Conservation (phyloP, 495 filamentous ascomycete genomes). For the Paragyromitra xinjiangensis region DNA sequence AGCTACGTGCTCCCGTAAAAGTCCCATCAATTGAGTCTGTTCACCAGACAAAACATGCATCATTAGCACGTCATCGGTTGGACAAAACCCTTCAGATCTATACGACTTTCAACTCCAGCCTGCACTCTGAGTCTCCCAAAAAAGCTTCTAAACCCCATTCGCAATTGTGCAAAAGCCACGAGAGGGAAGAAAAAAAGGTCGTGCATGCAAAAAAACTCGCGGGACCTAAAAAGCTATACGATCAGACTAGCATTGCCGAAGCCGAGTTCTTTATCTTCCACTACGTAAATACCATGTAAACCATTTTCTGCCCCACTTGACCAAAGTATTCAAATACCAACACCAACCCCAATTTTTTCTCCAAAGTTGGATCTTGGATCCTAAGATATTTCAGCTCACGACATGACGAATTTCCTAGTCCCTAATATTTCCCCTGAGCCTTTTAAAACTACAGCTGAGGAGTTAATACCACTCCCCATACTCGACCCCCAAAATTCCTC, state of each 20-base stretch:
- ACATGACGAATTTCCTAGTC: not conserved
- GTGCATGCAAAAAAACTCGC: not conserved
- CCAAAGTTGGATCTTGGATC: not conserved
- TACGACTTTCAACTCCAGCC: not conserved
- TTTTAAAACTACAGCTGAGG: not conserved
- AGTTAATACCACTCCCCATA: not conserved
- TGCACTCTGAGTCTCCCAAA: not conserved
- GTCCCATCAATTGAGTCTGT: not conserved
- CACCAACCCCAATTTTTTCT: not conserved
- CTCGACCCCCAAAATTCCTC: not conserved
- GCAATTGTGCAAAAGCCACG: not conserved
- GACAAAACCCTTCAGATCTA: no score
- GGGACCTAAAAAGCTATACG: not conserved
- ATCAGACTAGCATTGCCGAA: not conserved
- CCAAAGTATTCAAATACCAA: not conserved
- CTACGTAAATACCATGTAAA: constrained; percentile 12
- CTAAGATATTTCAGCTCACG: not conserved
- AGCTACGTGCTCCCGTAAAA: no score
- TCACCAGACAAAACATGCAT: not conserved
- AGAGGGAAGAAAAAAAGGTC: not conserved
- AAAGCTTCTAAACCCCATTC: not conserved
- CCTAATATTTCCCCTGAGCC: not conserved
- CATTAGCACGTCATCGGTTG: not conserved
- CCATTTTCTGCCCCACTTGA: constrained; percentile 4
- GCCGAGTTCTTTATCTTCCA: not conserved